phyloP scores from a whole-genome alignment of 768 basidiomycete genomes.

The Bullera alba region DNA sequence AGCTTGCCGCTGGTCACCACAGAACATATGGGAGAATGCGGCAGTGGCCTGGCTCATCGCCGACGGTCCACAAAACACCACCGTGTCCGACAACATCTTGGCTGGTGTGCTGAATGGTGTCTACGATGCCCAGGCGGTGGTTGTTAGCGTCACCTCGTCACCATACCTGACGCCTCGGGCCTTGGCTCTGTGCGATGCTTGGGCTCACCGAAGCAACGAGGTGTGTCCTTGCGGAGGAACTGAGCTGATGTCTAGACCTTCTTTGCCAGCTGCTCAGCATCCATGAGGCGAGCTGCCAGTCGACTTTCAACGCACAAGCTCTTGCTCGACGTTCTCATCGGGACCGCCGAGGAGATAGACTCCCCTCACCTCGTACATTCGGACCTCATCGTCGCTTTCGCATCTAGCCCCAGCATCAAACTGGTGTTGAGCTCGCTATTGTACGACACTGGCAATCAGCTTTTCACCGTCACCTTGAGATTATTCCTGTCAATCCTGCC shows the following conservation, averaged over 20 bases:
- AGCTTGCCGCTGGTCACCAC: too few species aligned
- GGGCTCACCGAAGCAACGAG: too few species aligned
- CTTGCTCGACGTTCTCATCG: neutral
- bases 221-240: too few species aligned
- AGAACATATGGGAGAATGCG: too few species aligned
- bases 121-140: too few species aligned
- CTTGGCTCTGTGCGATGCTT: too few species aligned
- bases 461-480: constrained; percentile 31
- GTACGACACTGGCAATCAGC: constrained; percentile 29
- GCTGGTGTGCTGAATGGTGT: too few species aligned
- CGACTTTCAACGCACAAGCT: neutral
- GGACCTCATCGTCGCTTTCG: constrained; percentile 3
- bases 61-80: too few species aligned
- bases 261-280: neutral
- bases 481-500: constrained; percentile 26
- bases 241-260: neutral
- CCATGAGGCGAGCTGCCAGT: neutral
- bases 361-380: neutral
- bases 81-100: too few species aligned
- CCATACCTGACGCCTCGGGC: too few species aligned
- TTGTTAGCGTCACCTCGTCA: too few species aligned
- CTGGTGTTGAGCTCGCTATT: constrained; percentile 19
- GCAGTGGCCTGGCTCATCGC: too few species aligned
- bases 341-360: neutral
- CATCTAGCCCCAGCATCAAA: constrained; percentile 2